Base-by-base conservation (phyloP, 805 yeast species). In the Naumovozyma dairenensis region DNA sequence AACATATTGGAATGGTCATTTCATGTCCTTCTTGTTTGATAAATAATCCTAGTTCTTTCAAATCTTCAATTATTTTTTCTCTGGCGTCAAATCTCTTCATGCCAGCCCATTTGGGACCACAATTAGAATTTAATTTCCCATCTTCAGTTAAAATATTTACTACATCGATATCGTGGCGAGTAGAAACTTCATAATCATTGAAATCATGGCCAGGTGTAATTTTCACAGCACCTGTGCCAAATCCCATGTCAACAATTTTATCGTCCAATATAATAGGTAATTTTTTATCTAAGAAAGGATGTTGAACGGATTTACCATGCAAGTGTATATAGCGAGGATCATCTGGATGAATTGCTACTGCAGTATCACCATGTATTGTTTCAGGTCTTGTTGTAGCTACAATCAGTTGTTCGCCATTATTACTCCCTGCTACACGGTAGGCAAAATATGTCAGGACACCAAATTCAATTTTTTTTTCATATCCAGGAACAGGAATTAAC, bases 351-450 rank as follows among this genome's bases (percentile, higher is more conserved):
- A 89, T 94, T 21, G 97, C 97, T 47, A 89, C 82, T 56, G 81
- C 98, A 33, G 96, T 84, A 63, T 89, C 98, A 66, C 97, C 98
- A 55, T 92, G 87, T 46, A 92, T 64, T 37, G 98, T 89, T 66
- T 89, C 98, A 25, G 97, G 97, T 73, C 97, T 89, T 27, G 98
- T 92, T 31, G 98, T 89, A 17, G 98, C 96, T 40, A 92, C 94
- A 36, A 87, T 67, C 33, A 89, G 51, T 59, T 69, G 78, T 64
- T 89, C 97, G 43, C 82, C 87, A 6, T 26, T 28, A 9, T 38
- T 38, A 8, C 84, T 73, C 32, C 67, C 80, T 37, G 79, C 86
- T 36, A 89, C 84, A 37, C 74, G 80, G 60, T 92, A 89, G 12
- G 94, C 93, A 59, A 85, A 84, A 12, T 92, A 80, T 10, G 96